Percentiles rank a stretch among this genome's conserved stretches.
phyloP scores from a whole-genome alignment of 2,329 filamentous ascomycete species.

The Davidsoniella australis region DNA sequence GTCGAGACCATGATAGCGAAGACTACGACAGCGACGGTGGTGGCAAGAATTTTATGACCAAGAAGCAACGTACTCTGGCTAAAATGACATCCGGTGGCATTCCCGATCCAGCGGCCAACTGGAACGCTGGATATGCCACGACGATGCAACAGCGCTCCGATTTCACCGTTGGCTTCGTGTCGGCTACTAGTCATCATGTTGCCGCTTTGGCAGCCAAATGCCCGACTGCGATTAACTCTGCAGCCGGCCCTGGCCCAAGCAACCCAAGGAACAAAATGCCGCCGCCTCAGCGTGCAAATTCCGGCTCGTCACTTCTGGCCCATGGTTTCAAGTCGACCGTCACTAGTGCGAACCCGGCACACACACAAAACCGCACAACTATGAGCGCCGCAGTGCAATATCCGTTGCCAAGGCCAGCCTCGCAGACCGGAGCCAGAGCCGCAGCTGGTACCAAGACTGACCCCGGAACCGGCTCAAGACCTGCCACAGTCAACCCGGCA shows the following conservation, averaged over 20 bases:
- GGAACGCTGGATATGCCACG: conserved; percentile 33
- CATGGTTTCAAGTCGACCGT: background rate
- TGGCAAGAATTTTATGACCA: conserved; percentile 16
- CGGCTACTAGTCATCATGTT: conserved; percentile 31
- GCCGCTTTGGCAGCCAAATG: conserved; percentile 21
- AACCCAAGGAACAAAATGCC: background rate
- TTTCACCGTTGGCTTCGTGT: conserved; percentile 51
- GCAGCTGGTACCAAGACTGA: no score
- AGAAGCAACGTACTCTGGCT: conserved; percentile 13
- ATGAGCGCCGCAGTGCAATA: no score
- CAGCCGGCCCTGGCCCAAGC: background rate
- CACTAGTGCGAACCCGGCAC: no score
- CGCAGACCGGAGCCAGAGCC: no score
- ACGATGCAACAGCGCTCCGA: conserved; percentile 42
- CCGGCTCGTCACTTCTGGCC: background rate
- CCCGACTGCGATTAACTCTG: conserved; percentile 12
- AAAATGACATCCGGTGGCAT: conserved; percentile 14
- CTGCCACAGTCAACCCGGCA: conserved; percentile 16
- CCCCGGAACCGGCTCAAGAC: conserved; percentile 2
- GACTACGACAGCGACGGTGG: background rate
- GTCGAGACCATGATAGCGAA: conserved; percentile 7
- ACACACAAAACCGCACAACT: no score
- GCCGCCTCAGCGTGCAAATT: background rate
- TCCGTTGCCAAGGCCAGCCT: no score
- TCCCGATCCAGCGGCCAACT: conserved; percentile 21